These are phyloP conservation scores for Candida railenensis DNA, from an alignment of 805 yeast species.

Conservation along the genomic window DNA sequence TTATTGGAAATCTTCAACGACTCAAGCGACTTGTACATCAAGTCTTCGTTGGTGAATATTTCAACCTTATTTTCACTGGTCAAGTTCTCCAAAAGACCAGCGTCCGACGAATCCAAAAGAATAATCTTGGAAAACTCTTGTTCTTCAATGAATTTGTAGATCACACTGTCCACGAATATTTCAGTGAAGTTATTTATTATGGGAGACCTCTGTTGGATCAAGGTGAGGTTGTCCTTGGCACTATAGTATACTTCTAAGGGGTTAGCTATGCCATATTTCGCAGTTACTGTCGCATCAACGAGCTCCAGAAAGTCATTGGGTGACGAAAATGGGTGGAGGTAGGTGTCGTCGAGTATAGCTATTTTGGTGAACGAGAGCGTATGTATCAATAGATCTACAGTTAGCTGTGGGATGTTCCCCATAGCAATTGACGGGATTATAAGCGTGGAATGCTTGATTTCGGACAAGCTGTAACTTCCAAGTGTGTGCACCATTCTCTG, in stretches of 20 bases:
- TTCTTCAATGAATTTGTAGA: slow-evolving; percentile 47
- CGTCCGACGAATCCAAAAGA: slow-evolving; percentile 71
- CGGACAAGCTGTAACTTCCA: not conserved
- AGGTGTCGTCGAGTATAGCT: slow-evolving; percentile 56
- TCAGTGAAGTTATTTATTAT: slow-evolving; percentile 62
- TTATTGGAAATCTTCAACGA: slow-evolving; percentile 20
- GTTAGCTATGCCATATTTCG: slow-evolving; percentile 45
- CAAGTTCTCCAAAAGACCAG: slow-evolving; percentile 43
- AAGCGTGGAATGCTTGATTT: slow-evolving; percentile 36
- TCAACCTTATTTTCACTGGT: slow-evolving; percentile 22
- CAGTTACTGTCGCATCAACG: slow-evolving; percentile 6
- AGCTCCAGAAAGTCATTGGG: slow-evolving; percentile 54
- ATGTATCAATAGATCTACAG: slow-evolving; percentile 70
- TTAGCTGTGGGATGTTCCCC: slow-evolving; percentile 87
- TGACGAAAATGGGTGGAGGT: slow-evolving; percentile 79
- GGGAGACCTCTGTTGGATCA: slow-evolving; percentile 86
- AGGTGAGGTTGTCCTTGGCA: slow-evolving; percentile 38
- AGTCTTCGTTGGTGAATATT: slow-evolving; percentile 27
- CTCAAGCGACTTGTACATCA: slow-evolving; percentile 29
- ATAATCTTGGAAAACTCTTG: slow-evolving; percentile 46
- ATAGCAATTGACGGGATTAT: slow-evolving; percentile 79
- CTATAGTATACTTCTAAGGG: slow-evolving; percentile 65
- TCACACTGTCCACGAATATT: slow-evolving; percentile 50
- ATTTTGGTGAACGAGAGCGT: slow-evolving; percentile 53
- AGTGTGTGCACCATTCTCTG: not conserved